Percentiles rank a stretch among this genome's conserved stretches.
Conservation (phyloP, 352 stramenopile genomes). For the Phytophthora tentaculata region DNA sequence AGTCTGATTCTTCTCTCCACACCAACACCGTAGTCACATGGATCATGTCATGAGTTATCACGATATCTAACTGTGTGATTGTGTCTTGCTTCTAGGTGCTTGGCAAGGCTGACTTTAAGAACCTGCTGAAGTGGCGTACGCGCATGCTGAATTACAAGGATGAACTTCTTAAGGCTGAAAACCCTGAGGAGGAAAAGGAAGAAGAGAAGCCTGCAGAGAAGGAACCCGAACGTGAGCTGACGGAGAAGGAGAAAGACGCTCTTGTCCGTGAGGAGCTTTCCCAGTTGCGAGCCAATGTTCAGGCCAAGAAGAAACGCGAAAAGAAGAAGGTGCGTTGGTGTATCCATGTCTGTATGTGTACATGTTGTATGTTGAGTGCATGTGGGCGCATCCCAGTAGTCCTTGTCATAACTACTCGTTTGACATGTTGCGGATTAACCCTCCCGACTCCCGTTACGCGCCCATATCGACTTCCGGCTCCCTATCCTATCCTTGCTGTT, state of each 20-base stretch:
- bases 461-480: constrained; percentile 62
- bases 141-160: constrained; percentile 93
- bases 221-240: constrained; percentile 62
- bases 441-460: constrained; percentile 91
- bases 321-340: constrained; percentile 86
- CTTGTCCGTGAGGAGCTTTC: constrained; percentile 85
- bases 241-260: constrained; percentile 83
- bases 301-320: constrained; percentile 90
- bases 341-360: constrained; percentile 26
- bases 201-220: constrained; percentile 41
- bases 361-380: constrained; percentile 28
- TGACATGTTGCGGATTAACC: constrained; percentile 91
- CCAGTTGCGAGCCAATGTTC: constrained; percentile 74
- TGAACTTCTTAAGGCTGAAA: constrained; percentile 75
- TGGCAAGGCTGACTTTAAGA: constrained; percentile 98
- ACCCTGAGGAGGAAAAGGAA: constrained; percentile 47
- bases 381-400: constrained; percentile 89
- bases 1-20: constrained; percentile 70
- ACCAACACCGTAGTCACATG: not conserved
- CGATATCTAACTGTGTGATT: constrained; percentile 2
- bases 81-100: constrained; percentile 79
- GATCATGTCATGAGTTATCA: not conserved
- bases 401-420: constrained; percentile 79
- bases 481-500: constrained; percentile 63
- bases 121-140: constrained; percentile 96